Evolutionary conservation across 2,329 filamentous ascomycete species (phyloP).

Genomic region (Pseudogymnoascus sp.): DNA sequence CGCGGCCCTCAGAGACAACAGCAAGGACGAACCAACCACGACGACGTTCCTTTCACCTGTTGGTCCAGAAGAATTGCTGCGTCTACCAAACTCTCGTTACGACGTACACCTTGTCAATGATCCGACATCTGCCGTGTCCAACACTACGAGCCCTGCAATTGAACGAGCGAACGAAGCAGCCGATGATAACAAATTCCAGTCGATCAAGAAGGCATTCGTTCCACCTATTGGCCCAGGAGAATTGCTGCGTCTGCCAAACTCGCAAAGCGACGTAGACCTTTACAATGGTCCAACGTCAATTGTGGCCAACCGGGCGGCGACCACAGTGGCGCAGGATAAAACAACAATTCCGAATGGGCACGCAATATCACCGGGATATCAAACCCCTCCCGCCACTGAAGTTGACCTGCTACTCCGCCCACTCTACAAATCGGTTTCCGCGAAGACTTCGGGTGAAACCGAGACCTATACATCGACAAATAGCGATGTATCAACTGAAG

Average conservation of each 20-base stretch:
- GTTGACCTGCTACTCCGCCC: constrained; percentile 7
- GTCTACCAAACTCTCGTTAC: constrained; percentile 46
- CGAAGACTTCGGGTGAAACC: not conserved
- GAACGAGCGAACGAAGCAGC: constrained; percentile 8
- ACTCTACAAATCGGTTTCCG: not conserved
- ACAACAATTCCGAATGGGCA: not conserved
- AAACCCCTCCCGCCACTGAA: not conserved
- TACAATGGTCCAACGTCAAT: not conserved
- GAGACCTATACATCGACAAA: not conserved
- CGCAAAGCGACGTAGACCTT: constrained; percentile 29
- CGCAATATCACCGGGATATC: not conserved
- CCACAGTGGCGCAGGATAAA: not conserved
- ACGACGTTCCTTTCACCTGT: constrained; percentile 17
- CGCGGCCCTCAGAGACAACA: not conserved
- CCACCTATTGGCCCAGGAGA: constrained; percentile 31
- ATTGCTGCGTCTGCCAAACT: constrained; percentile 52
- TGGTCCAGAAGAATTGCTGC: constrained; percentile 37
- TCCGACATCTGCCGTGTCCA: not conserved
- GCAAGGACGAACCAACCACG: not conserved
- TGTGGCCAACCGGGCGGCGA: not conserved
- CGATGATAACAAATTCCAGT: not conserved
- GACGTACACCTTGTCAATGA: constrained; percentile 25
- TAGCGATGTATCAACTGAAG: not conserved
- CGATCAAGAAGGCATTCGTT: constrained; percentile 11
- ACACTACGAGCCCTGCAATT: constrained; percentile 12